Percentiles rank a stretch among this genome's conserved stretches.
Evolutionary conservation across 768 basidiomycete species (phyloP).

Genomic region (Pluteus cervinus): DNA sequence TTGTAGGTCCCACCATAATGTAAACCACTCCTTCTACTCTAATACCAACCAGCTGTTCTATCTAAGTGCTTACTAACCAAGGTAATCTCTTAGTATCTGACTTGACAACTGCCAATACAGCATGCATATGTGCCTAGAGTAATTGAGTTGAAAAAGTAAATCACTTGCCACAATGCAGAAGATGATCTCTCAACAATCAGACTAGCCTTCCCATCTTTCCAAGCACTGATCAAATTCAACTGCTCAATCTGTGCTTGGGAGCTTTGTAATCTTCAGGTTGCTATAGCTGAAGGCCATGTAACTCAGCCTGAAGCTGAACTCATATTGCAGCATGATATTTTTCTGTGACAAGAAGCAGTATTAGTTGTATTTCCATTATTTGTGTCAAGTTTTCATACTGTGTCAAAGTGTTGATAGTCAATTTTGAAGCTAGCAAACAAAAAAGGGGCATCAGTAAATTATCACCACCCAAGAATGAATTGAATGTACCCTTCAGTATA

Average conservation of each 20-base stretch:
- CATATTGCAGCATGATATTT: slow-evolving; percentile 73
- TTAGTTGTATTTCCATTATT: not conserved
- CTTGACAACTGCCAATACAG: too few species aligned
- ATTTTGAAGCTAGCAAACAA: slow-evolving; percentile 40
- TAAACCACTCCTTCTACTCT: too few species aligned
- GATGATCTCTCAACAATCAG: slow-evolving; percentile 53
- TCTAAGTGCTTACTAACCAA: too few species aligned
- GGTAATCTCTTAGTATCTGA: too few species aligned
- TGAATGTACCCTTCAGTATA: slow-evolving; percentile 50
- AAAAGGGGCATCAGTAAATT: not conserved
- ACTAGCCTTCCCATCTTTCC: slow-evolving; percentile 55
- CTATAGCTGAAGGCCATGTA: slow-evolving; percentile 81
- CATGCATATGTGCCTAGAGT: too few species aligned
- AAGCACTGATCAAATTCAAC: slow-evolving; percentile 33
- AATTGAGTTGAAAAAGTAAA: too few species aligned
- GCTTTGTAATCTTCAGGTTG: slow-evolving; percentile 40
- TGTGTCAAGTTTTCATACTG: slow-evolving; percentile 41
- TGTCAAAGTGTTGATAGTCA: slow-evolving; percentile 70
- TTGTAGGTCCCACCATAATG: too few species aligned
- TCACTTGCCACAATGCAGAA: slow-evolving; percentile 60
- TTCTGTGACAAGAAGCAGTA: slow-evolving; percentile 29
- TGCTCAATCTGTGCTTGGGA: slow-evolving; percentile 31
- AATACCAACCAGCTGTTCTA: too few species aligned
- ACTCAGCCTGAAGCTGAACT: slow-evolving; percentile 86
- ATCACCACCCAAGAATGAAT: not conserved